Percentiles rank a stretch among this genome's conserved stretches.
These are phyloP conservation scores for Borealophlyctis nickersoniae DNA, from an alignment of 192 early-diverging fungal species.

Conservation along the genomic window DNA sequence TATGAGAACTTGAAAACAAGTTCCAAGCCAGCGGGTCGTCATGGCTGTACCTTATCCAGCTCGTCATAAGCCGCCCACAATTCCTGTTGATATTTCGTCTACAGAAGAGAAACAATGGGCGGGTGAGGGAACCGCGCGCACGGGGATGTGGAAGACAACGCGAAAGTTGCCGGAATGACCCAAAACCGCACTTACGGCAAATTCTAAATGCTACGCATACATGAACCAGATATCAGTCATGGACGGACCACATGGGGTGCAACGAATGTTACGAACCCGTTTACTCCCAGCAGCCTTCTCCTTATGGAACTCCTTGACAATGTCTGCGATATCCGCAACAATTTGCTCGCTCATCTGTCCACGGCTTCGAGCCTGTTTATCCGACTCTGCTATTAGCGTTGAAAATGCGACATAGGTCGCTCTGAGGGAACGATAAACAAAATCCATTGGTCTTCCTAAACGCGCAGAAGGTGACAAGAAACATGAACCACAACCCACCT, in stretches of 20 bases:
- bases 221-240: neutral
- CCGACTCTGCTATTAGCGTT: constrained; percentile 33
- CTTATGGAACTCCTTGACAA: constrained; percentile 39
- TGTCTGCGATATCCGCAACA: constrained; percentile 35
- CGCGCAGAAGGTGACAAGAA: no score
- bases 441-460: no score
- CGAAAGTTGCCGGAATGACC: neutral
- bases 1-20: neutral
- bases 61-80: constrained; percentile 43
- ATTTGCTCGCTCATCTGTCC: constrained; percentile 28
- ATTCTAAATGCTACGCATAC: constrained; percentile 23
- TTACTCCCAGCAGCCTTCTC: constrained; percentile 25
- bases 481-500: no score
- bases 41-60: constrained; percentile 35
- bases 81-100: constrained; percentile 43
- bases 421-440: constrained; percentile 10
- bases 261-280: constrained; percentile 25
- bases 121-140: neutral
- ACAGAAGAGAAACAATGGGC: neutral
- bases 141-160: neutral
- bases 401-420: constrained; percentile 36
- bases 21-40: neutral
- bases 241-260: neutral
- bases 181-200: constrained; percentile 15
- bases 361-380: constrained; percentile 30